Conservation (phyloP, 2,329 filamentous ascomycete species). For the Fusarium nisikadoi region DNA sequence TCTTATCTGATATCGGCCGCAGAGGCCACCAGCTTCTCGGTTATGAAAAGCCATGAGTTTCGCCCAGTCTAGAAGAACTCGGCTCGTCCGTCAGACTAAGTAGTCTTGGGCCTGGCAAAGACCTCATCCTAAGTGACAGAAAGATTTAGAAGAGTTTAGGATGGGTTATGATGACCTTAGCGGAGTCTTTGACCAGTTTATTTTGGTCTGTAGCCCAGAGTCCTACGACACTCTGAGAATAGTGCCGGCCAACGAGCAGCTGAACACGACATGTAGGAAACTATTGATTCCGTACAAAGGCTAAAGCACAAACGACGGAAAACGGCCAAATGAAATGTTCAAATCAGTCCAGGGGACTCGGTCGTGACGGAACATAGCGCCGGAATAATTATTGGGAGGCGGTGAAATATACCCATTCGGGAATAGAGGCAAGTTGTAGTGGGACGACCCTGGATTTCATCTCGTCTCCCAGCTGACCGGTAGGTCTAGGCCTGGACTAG, state of each 20-base stretch:
- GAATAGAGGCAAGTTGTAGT: not conserved
- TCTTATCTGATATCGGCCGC: not conserved
- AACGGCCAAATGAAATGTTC: not conserved
- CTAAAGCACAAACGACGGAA: not conserved
- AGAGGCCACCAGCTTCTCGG: not conserved
- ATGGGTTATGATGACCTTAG: not conserved
- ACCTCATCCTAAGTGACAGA: not conserved
- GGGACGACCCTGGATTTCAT: not conserved
- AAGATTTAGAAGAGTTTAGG: not conserved
- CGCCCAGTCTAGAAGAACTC: slow-evolving; percentile 3
- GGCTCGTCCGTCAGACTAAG: not conserved
- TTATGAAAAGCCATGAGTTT: not conserved
- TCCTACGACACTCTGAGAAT: not conserved
- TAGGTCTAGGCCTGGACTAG: not conserved
- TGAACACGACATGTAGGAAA: not conserved
- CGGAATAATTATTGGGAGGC: slow-evolving; percentile 4
- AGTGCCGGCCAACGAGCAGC: not conserved
- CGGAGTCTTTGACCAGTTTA: not conserved
- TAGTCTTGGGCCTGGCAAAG: not conserved
- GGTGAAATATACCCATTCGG: slow-evolving; percentile 5
- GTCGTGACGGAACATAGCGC: slow-evolving; percentile 1
- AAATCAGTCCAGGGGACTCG: not conserved
- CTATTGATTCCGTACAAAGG: slow-evolving; percentile 5
- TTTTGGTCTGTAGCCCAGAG: not conserved
- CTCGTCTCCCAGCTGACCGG: not conserved